A percentile compares a stretch with the other conserved stretches of the same genome.
These are phyloP conservation scores for Colletotrichum plurivorum DNA, from an alignment of 2,329 filamentous ascomycete species.

Conservation along the genomic window DNA sequence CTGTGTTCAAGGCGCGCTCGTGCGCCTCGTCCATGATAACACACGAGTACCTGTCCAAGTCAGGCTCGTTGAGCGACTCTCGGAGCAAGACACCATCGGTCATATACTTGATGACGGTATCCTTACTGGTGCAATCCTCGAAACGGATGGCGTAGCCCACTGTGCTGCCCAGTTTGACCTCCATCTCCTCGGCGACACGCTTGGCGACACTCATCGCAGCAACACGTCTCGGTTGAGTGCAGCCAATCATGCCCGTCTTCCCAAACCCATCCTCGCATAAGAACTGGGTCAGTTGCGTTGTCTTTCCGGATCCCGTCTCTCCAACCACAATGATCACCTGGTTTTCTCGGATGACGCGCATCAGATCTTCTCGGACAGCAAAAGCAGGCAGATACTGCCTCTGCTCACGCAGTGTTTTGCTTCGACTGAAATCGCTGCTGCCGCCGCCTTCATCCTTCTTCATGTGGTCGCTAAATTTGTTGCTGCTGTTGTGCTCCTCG, in stretches of 20 bases:
- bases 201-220: constrained; percentile 99
- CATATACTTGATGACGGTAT: constrained; percentile 99
- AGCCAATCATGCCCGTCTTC: constrained; percentile 90
- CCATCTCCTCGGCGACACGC: constrained; percentile 98
- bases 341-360: constrained; percentile 94
- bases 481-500: constrained; percentile 55
- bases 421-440: constrained; percentile 93
- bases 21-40: constrained; percentile 99
- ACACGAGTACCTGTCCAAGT: constrained; percentile 96
- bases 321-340: constrained; percentile 97
- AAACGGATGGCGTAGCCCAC: constrained; percentile 99
- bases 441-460: constrained; percentile 86
- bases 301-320: constrained; percentile 97
- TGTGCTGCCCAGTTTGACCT: constrained; percentile 86
- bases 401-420: constrained; percentile 91
- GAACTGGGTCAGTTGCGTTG: constrained; percentile 97
- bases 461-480: constrained; percentile 91
- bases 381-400: constrained; percentile 95
- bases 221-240: constrained; percentile 95
- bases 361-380: constrained; percentile 92
- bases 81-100: constrained; percentile 95
- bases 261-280: constrained; percentile 96
- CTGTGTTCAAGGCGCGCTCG: constrained; percentile 95
- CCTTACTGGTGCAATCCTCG: constrained; percentile 96
- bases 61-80: constrained; percentile 92